Percentiles rank a stretch among this genome's conserved stretches.
Conservation (phyloP, 495 filamentous ascomycete species). For the Daldinia grandis region DNA sequence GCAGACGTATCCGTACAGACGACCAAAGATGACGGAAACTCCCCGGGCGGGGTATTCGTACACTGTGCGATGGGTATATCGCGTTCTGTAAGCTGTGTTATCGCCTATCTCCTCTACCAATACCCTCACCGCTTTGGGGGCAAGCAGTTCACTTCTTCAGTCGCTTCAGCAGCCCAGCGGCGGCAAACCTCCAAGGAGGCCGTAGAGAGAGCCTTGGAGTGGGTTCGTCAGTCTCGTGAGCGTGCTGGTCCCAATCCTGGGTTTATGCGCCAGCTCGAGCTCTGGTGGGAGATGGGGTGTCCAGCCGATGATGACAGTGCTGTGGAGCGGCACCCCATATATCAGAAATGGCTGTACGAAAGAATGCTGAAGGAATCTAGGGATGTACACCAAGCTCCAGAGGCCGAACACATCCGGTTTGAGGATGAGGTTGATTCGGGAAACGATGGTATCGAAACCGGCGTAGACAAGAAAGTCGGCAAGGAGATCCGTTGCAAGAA, state of each 20-base stretch:
- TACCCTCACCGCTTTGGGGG: slow-evolving; percentile 55
- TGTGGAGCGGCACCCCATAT: slow-evolving; percentile 70
- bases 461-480: slow-evolving; percentile 39
- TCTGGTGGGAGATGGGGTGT: slow-evolving; percentile 87
- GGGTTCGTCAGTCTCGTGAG: slow-evolving; percentile 70
- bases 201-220: slow-evolving; percentile 53
- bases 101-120: slow-evolving; percentile 85
- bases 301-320: slow-evolving; percentile 64
- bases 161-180: slow-evolving; percentile 36
- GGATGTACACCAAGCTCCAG: slow-evolving; percentile 67
- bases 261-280: slow-evolving; percentile 84
- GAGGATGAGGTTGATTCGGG: slow-evolving; percentile 72
- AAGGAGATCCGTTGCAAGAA: slow-evolving; percentile 70
- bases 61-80: slow-evolving; percentile 95
- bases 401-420: slow-evolving; percentile 79
- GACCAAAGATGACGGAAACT: slow-evolving; percentile 14
- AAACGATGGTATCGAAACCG: slow-evolving; percentile 20
- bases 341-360: slow-evolving; percentile 89
- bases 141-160: slow-evolving; percentile 28
- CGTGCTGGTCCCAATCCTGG: slow-evolving; percentile 86
- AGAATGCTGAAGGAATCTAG: slow-evolving; percentile 78
- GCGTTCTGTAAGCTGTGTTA: slow-evolving; percentile 81
- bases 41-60: slow-evolving; percentile 53
- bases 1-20: neutral
- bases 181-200: slow-evolving; percentile 43